These are phyloP conservation scores for Aspergillus pseudonomiae DNA, from an alignment of 2,329 filamentous ascomycete species.

Conservation along the genomic window DNA sequence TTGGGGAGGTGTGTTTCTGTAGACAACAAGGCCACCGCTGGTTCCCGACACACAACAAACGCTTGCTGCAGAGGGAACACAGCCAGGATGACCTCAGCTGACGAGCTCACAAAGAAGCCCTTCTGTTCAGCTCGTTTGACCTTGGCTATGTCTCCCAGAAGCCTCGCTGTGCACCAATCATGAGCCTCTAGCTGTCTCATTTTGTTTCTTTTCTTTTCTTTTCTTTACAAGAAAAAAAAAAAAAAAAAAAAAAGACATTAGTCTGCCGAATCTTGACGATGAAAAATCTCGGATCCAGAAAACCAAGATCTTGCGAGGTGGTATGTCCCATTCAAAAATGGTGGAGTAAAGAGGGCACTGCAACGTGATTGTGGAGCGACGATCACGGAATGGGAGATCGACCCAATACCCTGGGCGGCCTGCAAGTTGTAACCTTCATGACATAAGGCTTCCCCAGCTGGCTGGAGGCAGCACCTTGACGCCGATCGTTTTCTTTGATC, in stretches of 20 bases:
- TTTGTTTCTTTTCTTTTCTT: not conserved
- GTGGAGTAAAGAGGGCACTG: slow-evolving; percentile 7
- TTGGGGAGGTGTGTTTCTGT: not conserved
- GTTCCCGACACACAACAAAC: slow-evolving; percentile 8
- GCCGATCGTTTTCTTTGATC: slow-evolving; percentile 4
- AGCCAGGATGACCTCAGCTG: slow-evolving; percentile 3
- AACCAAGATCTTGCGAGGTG: slow-evolving; percentile 15
- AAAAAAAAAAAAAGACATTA: not conserved
- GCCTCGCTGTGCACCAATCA: not conserved
- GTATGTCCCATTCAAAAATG: slow-evolving; percentile 18
- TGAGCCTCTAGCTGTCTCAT: not conserved
- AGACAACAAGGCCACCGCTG: slow-evolving; percentile 4
- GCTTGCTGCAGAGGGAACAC: slow-evolving; percentile 3
- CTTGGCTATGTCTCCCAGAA: not conserved
- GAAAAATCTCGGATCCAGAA: not conserved
- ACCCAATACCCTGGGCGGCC: slow-evolving; percentile 11
- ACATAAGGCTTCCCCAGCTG: not conserved
- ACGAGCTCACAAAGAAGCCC: slow-evolving; percentile 1
- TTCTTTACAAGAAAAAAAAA: no score
- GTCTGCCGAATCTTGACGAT: not conserved
- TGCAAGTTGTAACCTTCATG: slow-evolving; percentile 13
- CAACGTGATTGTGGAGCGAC: slow-evolving; percentile 21
- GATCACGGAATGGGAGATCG: slow-evolving; percentile 17
- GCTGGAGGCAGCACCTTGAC: not conserved
- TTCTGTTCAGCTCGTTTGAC: not conserved